phyloP scores from a whole-genome alignment of 2,329 filamentous ascomycete genomes.

The Didymella exigua region DNA sequence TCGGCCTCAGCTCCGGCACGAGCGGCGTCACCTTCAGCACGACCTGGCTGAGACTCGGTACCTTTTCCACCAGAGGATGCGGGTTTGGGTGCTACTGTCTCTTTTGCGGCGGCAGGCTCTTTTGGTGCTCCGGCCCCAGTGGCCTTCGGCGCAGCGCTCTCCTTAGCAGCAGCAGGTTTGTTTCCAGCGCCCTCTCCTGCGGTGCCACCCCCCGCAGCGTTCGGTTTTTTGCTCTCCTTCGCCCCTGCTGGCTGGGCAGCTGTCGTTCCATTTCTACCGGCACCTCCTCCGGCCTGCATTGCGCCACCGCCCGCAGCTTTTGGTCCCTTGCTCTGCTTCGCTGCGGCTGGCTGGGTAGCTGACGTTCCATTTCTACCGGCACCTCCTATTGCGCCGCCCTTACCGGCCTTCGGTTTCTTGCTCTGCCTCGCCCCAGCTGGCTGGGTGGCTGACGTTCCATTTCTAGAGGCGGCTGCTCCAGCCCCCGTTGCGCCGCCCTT shows the following conservation, averaged over 20 bases:
- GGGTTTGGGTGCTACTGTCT: neutral
- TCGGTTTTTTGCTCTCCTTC: conserved; percentile 8
- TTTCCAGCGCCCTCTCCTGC: conserved; percentile 5
- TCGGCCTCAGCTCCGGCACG: conserved; percentile 12
- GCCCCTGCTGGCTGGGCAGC: conserved; percentile 3
- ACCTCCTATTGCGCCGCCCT: neutral
- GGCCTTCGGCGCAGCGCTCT: conserved; percentile 2
- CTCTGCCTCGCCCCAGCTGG: conserved; percentile 6
- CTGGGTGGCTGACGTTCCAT: neutral
- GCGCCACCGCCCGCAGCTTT: conserved; percentile 12
- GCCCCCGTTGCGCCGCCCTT: neutral
- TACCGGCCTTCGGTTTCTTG: conserved; percentile 1
- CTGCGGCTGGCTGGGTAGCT: conserved; percentile 1
- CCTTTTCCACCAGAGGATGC: conserved; percentile 14
- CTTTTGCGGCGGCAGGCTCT: conserved; percentile 5
- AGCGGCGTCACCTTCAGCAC: conserved; percentile 30
- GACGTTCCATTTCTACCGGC: conserved; percentile 7
- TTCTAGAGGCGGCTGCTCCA: conserved; percentile 5
- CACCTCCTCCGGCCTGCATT: neutral
- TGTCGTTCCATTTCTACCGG: conserved; percentile 6
- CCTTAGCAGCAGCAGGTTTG: conserved; percentile 8
- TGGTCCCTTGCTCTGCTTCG: conserved; percentile 7
- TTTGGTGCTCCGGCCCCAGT: neutral
- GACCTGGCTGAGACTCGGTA: conserved; percentile 28
- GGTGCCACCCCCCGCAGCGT: conserved; percentile 9